phyloP scores from a whole-genome alignment of 805 yeast species.

The Spathaspora girioi region DNA sequence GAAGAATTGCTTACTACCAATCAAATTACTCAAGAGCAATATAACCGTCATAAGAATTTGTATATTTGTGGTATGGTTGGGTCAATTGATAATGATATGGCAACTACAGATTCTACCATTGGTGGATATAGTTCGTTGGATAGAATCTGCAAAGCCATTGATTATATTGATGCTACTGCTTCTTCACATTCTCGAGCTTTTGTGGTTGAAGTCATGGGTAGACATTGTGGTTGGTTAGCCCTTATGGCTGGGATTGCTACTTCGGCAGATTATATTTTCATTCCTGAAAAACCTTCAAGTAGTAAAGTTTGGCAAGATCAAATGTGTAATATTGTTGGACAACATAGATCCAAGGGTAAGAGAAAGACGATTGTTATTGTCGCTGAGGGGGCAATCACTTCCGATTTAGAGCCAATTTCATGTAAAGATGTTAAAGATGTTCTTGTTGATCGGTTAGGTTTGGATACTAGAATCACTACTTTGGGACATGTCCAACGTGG shows the following conservation, averaged over 20 bases:
- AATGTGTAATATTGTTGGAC: conserved; percentile 66
- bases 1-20: conserved; percentile 61
- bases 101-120: conserved; percentile 92
- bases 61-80: conserved; percentile 95
- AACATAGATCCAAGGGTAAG: conserved; percentile 84
- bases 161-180: conserved; percentile 97
- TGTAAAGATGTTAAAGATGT: conserved; percentile 79
- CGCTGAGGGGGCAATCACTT: conserved; percentile 95
- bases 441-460: conserved; percentile 68
- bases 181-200: conserved; percentile 96
- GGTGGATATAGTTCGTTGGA: conserved; percentile 95
- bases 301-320: conserved; percentile 75
- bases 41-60: conserved; percentile 61
- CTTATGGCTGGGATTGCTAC: conserved; percentile 97
- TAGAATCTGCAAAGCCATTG: conserved; percentile 90
- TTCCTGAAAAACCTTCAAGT: conserved; percentile 90
- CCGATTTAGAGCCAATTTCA: conserved; percentile 74
- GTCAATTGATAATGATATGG: conserved; percentile 97
- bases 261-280: conserved; percentile 89
- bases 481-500: conserved; percentile 98
- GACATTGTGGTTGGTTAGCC: conserved; percentile 99
- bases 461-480: conserved; percentile 93
- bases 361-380: conserved; percentile 95
- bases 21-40: conserved; percentile 55
- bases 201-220: conserved; percentile 98